These are phyloP conservation scores for Puccinia hordei DNA, from an alignment of 1,284 basidiomycete species.

Conservation along the genomic window DNA sequence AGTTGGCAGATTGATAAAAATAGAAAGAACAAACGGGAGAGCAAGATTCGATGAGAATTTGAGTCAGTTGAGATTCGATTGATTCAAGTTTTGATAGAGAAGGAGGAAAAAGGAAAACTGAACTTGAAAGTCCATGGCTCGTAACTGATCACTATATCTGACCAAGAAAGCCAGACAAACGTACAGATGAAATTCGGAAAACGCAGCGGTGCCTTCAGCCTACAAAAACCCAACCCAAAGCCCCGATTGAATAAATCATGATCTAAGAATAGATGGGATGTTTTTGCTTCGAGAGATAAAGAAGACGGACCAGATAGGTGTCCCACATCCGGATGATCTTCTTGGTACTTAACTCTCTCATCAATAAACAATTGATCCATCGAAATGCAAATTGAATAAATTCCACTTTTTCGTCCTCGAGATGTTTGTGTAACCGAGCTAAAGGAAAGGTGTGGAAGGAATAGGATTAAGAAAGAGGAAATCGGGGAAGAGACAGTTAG, in stretches of 20 bases:
- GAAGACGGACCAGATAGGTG: constrained; percentile 82
- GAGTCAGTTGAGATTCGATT: too few relatives aligned
- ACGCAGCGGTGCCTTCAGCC: constrained; percentile 92
- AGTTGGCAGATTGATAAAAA: too few relatives aligned
- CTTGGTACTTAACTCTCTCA: constrained; percentile 91
- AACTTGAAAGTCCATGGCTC: constrained; percentile 95
- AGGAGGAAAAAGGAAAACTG: constrained; percentile 53
- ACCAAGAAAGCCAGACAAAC: constrained; percentile 93
- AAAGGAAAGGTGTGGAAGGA: background rate
- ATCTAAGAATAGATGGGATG: too few relatives aligned
- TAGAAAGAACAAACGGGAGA: too few relatives aligned
- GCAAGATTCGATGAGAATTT: too few relatives aligned
- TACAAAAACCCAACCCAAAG: constrained; percentile 59
- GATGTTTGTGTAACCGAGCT: constrained; percentile 79
- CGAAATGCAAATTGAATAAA: constrained; percentile 98
- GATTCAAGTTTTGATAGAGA: background rate
- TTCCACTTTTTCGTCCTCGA: constrained; percentile 86
- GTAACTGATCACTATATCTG: constrained; percentile 83
- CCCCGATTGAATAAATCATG: background rate
- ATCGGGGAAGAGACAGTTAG: background rate
- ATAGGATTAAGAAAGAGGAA: background rate
- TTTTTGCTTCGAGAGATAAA: background rate
- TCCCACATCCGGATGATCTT: constrained; percentile 99
- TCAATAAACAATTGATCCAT: constrained; percentile 97
- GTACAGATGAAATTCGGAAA: constrained; percentile 94